phyloP scores from a whole-genome alignment of 2,329 filamentous ascomycete species.

The Sclerotinia nivalis region DNA sequence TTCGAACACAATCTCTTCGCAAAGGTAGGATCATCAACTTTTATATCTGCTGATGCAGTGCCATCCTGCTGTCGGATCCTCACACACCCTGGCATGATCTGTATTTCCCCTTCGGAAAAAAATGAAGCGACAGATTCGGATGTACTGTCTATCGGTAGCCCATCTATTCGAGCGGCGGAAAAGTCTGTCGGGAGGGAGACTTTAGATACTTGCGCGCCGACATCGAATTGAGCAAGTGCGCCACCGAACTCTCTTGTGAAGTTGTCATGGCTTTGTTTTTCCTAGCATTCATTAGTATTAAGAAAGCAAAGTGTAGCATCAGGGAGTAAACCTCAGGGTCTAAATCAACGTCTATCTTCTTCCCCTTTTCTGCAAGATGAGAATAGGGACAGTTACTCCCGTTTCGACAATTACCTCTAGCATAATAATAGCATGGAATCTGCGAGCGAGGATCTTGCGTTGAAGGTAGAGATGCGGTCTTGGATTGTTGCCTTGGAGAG shows the following conservation, averaged over 20 bases:
- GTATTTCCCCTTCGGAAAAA: slow-evolving; percentile 29
- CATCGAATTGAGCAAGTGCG: slow-evolving; percentile 32
- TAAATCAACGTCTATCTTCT: slow-evolving; percentile 21
- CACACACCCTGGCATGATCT: slow-evolving; percentile 28
- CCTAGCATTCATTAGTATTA: slow-evolving; percentile 20
- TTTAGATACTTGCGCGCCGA: slow-evolving; percentile 34
- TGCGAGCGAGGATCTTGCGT: neutral
- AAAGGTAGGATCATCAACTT: slow-evolving; percentile 35
- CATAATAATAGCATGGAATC: slow-evolving; percentile 28
- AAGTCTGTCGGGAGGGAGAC: slow-evolving; percentile 36
- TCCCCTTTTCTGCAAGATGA: slow-evolving; percentile 10
- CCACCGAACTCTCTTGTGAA: slow-evolving; percentile 34
- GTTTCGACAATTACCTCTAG: slow-evolving; percentile 29
- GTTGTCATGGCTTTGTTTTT: slow-evolving; percentile 29
- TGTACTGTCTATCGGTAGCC: slow-evolving; percentile 28
- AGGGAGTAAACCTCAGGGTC: neutral
- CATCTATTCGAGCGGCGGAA: slow-evolving; percentile 33
- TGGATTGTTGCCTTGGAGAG: neutral
- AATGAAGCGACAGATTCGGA: slow-evolving; percentile 26
- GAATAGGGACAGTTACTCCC: slow-evolving; percentile 25
- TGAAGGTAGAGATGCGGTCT: neutral
- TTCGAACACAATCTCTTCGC: slow-evolving; percentile 27
- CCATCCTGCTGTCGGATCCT: slow-evolving; percentile 21
- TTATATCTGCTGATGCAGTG: slow-evolving; percentile 26
- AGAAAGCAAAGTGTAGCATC: neutral